Base-by-base conservation (phyloP, 345 rosid genomes). In the Ricinus communis region DNA sequence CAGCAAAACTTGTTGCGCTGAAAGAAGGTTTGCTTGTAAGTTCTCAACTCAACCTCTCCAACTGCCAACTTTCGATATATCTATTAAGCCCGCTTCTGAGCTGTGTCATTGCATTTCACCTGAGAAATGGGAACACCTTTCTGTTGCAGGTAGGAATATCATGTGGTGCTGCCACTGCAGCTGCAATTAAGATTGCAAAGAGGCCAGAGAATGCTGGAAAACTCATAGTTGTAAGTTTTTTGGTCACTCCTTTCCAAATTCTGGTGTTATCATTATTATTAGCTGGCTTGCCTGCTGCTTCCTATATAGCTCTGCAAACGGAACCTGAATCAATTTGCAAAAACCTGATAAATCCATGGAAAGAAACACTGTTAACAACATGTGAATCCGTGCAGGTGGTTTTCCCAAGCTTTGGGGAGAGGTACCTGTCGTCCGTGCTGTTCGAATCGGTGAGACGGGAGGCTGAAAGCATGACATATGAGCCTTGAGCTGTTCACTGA, bases 361-460 rank as follows among this genome's bases (percentile, higher is more conserved):
- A 58, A 58, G 30, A 30, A 31, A n/a, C n/a, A n/a, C n/a, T n/a
- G n/a, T 24, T 8, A 14, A 9, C 50, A 38, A 24, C 62, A 14
- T 58, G 10, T 58, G 0, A 10, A 33, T 27, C 19, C 43, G 53
- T 19, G 46, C 69, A 74, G 78, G 78, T 43, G 69, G 24, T 74
- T 30, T 74, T 74, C 16, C 96, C 97, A 2, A 87, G 96, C 83
- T 87, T 87, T n/a, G 95, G 96, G 5, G 97, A 91, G 80, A 79
- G 97, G 80, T 91, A 91, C 62, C 84, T 91, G 36, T 89, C 97
- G 0, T 87, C 97, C 0, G 91, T 81, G 43, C 82, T 91, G 72
- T 89, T 89, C 27, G 95, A 91, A 38, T 91, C 93, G 0, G 87
- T 79, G 57, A 82, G 90, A 74, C 74, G 75, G 64, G 93, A 89